These are phyloP conservation scores for Exophiala sp. DNA, from an alignment of 2,329 filamentous ascomycete genomes.

Conservation along the genomic window DNA sequence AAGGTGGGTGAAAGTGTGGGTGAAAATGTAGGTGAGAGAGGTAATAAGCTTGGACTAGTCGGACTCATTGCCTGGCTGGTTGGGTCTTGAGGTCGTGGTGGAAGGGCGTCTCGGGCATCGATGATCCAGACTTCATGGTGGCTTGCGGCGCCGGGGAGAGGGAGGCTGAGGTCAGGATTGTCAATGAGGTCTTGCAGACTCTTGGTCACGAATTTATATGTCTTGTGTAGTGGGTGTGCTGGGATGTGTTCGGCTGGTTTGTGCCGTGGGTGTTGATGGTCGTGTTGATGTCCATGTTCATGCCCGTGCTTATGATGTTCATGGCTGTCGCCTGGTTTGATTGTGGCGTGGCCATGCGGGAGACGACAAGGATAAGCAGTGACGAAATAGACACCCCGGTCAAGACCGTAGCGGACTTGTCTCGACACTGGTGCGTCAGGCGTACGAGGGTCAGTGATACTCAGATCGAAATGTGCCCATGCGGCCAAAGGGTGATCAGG, in stretches of 20 bases:
- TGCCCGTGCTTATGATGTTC: slow-evolving; percentile 7
- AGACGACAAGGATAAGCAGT: slow-evolving; percentile 50
- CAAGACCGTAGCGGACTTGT: slow-evolving; percentile 38
- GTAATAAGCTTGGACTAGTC: too few species aligned
- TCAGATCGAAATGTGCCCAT: slow-evolving; percentile 22
- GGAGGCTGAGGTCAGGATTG: slow-evolving; percentile 12
- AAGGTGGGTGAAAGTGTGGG: too few species aligned
- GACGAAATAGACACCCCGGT: slow-evolving; percentile 50
- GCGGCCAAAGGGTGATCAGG: slow-evolving; percentile 21
- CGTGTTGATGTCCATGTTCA: neutral
- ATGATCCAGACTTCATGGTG: slow-evolving; percentile 21
- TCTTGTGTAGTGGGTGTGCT: slow-evolving; percentile 26
- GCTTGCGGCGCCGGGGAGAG: slow-evolving; percentile 8
- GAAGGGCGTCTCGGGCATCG: slow-evolving; percentile 14
- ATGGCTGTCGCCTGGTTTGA: slow-evolving; percentile 10
- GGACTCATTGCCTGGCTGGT: too few species aligned
- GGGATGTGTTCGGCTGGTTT: slow-evolving; percentile 23
- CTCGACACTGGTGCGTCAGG: slow-evolving; percentile 24
- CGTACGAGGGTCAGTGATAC: slow-evolving; percentile 22
- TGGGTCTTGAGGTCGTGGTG: neutral
- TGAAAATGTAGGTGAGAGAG: too few species aligned
- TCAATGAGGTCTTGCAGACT: slow-evolving; percentile 19
- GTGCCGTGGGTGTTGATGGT: slow-evolving; percentile 15
- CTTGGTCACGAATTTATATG: slow-evolving; percentile 23
- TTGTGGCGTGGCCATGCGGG: slow-evolving; percentile 35